These are phyloP conservation scores for Phytophthora sp. DNA, from an alignment of 352 stramenopile genomes.

Conservation along the genomic window DNA sequence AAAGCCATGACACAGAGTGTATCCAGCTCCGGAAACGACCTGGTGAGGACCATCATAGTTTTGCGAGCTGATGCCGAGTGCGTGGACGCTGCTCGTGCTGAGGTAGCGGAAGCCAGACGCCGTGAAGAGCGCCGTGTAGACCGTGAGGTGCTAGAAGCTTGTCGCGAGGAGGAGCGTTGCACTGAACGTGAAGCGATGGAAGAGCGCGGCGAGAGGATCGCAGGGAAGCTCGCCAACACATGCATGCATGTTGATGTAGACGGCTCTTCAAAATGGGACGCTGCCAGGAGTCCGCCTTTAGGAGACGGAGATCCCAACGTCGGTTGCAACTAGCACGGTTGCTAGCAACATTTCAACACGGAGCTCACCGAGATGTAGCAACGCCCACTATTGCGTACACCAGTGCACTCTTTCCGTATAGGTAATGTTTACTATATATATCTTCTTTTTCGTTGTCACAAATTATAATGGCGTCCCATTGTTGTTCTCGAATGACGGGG, in stretches of 20 bases:
- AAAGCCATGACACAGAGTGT: not conserved
- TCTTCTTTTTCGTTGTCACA: no score
- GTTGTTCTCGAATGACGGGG: no score
- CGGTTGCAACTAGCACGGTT: no score
- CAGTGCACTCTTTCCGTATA: no score
- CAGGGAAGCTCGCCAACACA: not conserved
- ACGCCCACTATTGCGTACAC: no score
- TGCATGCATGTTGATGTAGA: constrained; percentile 6
- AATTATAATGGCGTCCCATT: no score
- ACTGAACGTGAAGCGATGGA: not conserved
- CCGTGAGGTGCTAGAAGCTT: no score
- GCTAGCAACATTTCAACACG: no score
- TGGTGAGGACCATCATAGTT: not conserved
- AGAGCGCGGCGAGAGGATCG: constrained; percentile 1
- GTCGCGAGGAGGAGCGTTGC: no score
- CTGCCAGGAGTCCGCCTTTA: not conserved
- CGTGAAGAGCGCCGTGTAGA: not conserved
- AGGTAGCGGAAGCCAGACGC: not conserved
- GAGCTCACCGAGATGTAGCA: no score
- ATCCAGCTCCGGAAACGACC: not conserved
- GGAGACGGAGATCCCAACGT: no score
- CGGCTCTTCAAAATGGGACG: not conserved
- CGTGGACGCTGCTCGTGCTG: not conserved
- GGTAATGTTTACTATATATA: no score
- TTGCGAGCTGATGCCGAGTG: not conserved